Conservation (phyloP, 208 protist genomes). For the Leishmania aethiopica region DNA sequence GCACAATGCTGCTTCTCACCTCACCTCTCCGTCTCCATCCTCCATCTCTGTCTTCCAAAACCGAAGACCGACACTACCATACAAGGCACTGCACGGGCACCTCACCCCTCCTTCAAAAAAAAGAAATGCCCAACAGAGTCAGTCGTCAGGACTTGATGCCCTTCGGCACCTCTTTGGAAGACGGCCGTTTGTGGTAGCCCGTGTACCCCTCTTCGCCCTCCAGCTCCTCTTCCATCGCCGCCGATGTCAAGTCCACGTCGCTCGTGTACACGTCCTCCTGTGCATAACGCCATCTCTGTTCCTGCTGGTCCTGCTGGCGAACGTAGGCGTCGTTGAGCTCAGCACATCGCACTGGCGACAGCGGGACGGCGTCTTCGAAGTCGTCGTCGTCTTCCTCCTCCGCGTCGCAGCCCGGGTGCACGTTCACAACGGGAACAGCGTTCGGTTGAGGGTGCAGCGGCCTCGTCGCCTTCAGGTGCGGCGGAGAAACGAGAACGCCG, state of each 20-base stretch:
- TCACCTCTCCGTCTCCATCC: not conserved
- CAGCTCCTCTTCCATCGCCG: slow-evolving; percentile 44
- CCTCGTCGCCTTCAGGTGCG: slow-evolving; percentile 36
- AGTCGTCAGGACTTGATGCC: slow-evolving; percentile 5
- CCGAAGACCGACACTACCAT: not conserved
- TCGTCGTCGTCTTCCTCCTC: slow-evolving; percentile 60
- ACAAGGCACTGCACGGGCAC: not conserved
- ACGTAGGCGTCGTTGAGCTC: slow-evolving; percentile 65
- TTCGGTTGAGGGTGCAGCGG: slow-evolving; percentile 11
- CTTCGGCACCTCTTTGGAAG: slow-evolving; percentile 13
- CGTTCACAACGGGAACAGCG: slow-evolving; percentile 8
- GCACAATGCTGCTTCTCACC: not conserved
- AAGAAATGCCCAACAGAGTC: not conserved
- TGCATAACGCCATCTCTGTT: not conserved
- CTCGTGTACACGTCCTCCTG: slow-evolving; percentile 42
- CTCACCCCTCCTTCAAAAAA: not conserved
- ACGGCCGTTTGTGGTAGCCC: slow-evolving; percentile 39
- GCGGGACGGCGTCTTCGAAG: slow-evolving; percentile 81
- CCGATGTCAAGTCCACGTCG: slow-evolving; percentile 41
- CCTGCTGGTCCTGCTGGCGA: slow-evolving; percentile 19
- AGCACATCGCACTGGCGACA: slow-evolving; percentile 65
- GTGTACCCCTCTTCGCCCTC: slow-evolving; percentile 57
- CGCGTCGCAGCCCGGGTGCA: slow-evolving; percentile 11
- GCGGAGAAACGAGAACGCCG: slow-evolving; percentile 22
- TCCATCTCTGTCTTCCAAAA: not conserved